Evolutionary conservation across 305 asterid genomes (phyloP).

Genomic region (Solanum chacoense): DNA sequence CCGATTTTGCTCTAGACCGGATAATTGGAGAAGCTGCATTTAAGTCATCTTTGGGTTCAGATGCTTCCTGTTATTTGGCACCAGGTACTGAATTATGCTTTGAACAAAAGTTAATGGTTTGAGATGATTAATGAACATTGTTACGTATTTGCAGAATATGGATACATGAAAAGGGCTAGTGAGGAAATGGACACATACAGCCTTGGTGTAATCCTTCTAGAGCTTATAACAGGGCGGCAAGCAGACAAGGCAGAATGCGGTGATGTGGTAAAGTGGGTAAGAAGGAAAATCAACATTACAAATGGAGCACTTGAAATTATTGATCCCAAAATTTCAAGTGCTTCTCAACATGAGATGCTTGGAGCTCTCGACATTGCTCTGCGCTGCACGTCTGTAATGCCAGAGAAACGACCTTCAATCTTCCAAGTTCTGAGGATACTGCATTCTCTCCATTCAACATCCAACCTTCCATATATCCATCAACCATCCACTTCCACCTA

Average conservation of each 20-base stretch:
- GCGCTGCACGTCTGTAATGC: conserved; percentile 46
- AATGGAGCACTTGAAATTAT: conserved; percentile 50
- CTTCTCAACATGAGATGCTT: conserved; percentile 42
- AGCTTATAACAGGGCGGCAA: conserved; percentile 62
- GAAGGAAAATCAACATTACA: conserved; percentile 66
- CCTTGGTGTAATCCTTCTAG: conserved; percentile 63
- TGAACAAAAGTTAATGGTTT: neutral
- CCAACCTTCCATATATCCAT: conserved; percentile 12
- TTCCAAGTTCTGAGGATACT: conserved; percentile 43
- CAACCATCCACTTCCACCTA: conserved; percentile 17
- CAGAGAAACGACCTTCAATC: conserved; percentile 80
- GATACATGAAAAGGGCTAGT: conserved; percentile 60
- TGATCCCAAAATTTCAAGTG: conserved; percentile 46
- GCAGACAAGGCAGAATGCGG: conserved; percentile 32
- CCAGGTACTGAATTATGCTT: conserved; percentile 38
- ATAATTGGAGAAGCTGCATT: conserved; percentile 47
- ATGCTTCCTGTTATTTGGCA: conserved; percentile 61
- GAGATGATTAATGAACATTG: neutral
- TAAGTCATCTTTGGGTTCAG: conserved; percentile 37
- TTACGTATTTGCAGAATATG: conserved; percentile 34
- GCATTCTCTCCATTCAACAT: conserved; percentile 32
- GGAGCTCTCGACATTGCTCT: conserved; percentile 57
- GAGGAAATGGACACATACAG: conserved; percentile 55
- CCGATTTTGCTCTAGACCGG: conserved; percentile 58
- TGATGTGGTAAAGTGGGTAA: conserved; percentile 66